Base-by-base conservation (phyloP, 140 eudicot species). In the Senecio squalidus region DNA sequence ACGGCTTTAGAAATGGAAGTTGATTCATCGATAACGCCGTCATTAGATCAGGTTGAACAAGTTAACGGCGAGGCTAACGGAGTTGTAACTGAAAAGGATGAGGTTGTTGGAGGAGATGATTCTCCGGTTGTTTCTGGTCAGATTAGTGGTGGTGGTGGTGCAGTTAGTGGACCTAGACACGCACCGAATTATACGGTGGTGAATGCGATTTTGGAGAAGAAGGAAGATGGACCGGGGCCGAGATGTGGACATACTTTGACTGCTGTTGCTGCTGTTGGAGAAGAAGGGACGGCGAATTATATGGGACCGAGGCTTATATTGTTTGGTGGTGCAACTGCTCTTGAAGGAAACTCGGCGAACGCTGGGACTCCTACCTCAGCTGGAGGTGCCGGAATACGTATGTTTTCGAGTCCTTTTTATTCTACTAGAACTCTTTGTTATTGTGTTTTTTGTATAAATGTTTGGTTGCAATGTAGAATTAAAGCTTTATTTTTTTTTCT, bases 361-460 rank as follows among this genome's bases (percentile, higher is more conserved):
- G 69, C 94, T 7, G 97, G 95, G 53, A 84, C 96, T 31, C 98
- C 98, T n/a, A 68, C 96, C 2, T 84, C 96, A 3, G 96, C 96
- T 13, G 98, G 98, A 62, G 92, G 98, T 66, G 98, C 98, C 38
- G 98, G 98, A 68, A 92, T 92, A 39, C 76, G 98, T 92, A 87
- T 66, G 98, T 60, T 47, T 67, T 38, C 47, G 11, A 31, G 55
- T 64, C 64, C 25, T 9, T 38, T 71, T 64, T 55, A 28, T 44
- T 6, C 4, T 17, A 9, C n/a, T n/a, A n/a, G n/a, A n/a, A n/a
- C n/a, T n/a, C n/a, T n/a, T n/a, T n/a, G n/a, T n/a, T n/a, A n/a
- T n/a, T n/a, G n/a, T n/a, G n/a, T n/a, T n/a, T n/a, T n/a, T n/a
- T n/a, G n/a, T n/a, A n/a, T n/a, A n/a, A n/a, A n/a, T n/a, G n/a